Evolutionary conservation across 2,329 filamentous ascomycete species (phyloP), one percentile per base, ranked within the genome.

Genomic region (Botrytis porri): DNA sequence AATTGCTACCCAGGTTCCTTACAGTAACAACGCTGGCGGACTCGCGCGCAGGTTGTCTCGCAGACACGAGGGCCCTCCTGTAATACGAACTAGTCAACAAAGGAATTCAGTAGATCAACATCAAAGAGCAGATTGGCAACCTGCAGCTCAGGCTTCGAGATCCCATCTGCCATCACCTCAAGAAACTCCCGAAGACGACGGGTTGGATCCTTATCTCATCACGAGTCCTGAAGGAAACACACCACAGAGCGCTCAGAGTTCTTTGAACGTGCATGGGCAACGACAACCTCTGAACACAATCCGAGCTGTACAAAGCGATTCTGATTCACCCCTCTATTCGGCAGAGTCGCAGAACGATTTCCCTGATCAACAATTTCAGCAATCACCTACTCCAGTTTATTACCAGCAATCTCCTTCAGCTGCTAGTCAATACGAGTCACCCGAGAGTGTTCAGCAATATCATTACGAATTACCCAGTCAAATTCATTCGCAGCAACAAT

Each of bases 21-120:
- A 69, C 45, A 86, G 87, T 84, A 85, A 87, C 78, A 86, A 85
- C 78, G 83, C 83, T 74, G 76, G 81, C 65, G 84, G 84, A 69
- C 81, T 89, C 65, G 83, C 81, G 76, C 88, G 88, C 75, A 84
- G 87, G 76, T 84, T 86, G 45, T 90, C 89, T 62, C 89, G 83
- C 84, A 88, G 78, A 82, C 86, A 80, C 87, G 86, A 84, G 84
- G 86, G 81, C 80, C 82, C 76, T 78, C 81, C 77, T 77, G 66
- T 70, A 16, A 75, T 86, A 76, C 83, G 84, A 78, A 85, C 84
- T 70, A 73, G 79, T 59, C 81, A 82, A 75, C 82, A 84, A 77
- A 78, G 79, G 14, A 79, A 78, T 16, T 81, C 79, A 59, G 77
- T 81, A 32, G 82, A 83, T 64, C 83, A 83, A 70, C 83, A 83